These are phyloP conservation scores for Stereocaulon alpinum DNA, from an alignment of 495 filamentous ascomycete species.

Conservation along the genomic window DNA sequence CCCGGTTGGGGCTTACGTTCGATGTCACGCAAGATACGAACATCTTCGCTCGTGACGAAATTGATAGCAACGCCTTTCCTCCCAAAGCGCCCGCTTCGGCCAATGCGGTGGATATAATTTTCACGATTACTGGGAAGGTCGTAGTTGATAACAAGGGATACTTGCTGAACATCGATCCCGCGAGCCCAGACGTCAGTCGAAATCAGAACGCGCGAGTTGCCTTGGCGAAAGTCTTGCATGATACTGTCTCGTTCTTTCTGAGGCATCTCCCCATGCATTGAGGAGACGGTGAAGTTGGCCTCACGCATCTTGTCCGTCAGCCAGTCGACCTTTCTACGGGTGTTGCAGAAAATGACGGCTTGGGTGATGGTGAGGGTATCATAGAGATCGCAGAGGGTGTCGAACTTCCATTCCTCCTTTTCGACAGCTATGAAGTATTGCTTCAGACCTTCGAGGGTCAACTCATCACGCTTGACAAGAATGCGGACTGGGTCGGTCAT, in stretches of 20 bases:
- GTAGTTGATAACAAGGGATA: constrained; percentile 99
- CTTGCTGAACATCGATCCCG: constrained; percentile 98
- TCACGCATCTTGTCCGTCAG: constrained; percentile 97
- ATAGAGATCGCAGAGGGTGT: constrained; percentile 98
- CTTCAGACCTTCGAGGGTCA: constrained; percentile 96
- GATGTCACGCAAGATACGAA: constrained; percentile 94
- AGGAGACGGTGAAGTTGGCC: constrained; percentile 94
- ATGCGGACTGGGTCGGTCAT: constrained; percentile 99
- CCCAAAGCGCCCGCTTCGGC: constrained; percentile 89
- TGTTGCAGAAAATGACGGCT: constrained; percentile 99
- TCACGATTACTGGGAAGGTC: constrained; percentile 97
- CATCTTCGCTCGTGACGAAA: constrained; percentile 96
- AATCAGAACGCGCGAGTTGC: constrained; percentile 93
- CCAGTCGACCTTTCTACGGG: constrained; percentile 98
- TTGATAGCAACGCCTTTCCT: constrained; percentile 99
- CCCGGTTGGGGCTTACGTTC: constrained; percentile 45
- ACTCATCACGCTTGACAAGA: constrained; percentile 97
- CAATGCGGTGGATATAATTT: constrained; percentile 99
- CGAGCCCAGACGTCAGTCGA: constrained; percentile 95
- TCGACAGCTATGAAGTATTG: constrained; percentile 99
- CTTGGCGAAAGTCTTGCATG: constrained; percentile 98
- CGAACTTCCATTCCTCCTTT: constrained; percentile 99
- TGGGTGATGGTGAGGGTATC: constrained; percentile 98
- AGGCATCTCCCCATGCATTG: constrained; percentile 99
- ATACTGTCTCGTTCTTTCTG: constrained; percentile 96